Conservation (phyloP, 768 basidiomycete species). For the Pleurotus pulmonarius region DNA sequence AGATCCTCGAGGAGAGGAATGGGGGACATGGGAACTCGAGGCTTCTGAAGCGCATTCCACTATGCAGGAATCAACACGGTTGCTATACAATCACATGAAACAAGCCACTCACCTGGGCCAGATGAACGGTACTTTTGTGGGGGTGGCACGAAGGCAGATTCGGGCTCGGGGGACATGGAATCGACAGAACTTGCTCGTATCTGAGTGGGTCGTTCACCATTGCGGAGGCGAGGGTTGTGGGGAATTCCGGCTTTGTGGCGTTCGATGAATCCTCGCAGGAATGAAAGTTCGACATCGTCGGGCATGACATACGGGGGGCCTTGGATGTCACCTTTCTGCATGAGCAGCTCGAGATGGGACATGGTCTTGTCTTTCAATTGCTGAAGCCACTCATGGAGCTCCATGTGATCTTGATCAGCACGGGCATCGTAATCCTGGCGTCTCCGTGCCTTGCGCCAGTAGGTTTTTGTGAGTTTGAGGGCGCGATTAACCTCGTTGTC, state of each 20-base stretch:
- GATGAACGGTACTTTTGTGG: conserved; percentile 16
- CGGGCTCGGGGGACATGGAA: conserved; percentile 46
- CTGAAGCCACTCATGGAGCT: conserved; percentile 83
- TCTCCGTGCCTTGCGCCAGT: conserved; percentile 79
- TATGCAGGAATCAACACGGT: background rate
- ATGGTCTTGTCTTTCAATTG: conserved; percentile 87
- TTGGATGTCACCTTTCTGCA: conserved; percentile 85
- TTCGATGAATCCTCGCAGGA: conserved; percentile 81
- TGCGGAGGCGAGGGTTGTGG: conserved; percentile 78
- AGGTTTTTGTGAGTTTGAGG: conserved; percentile 81
- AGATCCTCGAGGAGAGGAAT: conserved; percentile 39
- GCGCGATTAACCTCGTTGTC: conserved; percentile 78
- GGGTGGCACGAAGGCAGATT: conserved; percentile 39
- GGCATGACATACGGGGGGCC: conserved; percentile 82
- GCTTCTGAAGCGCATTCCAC: conserved; percentile 34
- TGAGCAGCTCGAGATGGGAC: conserved; percentile 81
- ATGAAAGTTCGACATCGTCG: conserved; percentile 72
- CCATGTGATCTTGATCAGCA: conserved; percentile 88
- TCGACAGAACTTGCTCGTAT: conserved; percentile 43
- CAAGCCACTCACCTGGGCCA: background rate
- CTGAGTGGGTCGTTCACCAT: conserved; percentile 32
- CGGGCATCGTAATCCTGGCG: conserved; percentile 83
- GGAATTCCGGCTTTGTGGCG: conserved; percentile 71
- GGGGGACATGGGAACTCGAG: conserved; percentile 26
- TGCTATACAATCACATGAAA: too few relatives aligned